phyloP scores from a whole-genome alignment of 306 rosid species.

The Cucumis hystrix region DNA sequence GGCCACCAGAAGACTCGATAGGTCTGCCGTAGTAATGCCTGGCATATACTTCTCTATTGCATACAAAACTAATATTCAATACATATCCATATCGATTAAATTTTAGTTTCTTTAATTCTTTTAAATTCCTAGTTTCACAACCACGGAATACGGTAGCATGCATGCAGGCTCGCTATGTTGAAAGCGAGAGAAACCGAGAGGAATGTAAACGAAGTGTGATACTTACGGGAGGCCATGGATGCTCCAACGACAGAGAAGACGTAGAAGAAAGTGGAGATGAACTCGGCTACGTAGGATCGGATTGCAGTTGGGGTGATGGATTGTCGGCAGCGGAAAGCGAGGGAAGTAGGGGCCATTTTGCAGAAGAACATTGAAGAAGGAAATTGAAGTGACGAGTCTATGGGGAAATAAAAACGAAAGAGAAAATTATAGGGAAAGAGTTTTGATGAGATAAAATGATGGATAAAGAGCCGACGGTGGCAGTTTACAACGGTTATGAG shows the following conservation, averaged over 20 bases:
- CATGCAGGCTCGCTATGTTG: neutral
- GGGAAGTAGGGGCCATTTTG: slow-evolving; percentile 40
- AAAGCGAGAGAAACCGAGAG: neutral
- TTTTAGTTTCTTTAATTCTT: too few species aligned
- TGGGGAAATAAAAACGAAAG: neutral
- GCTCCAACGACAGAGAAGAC: slow-evolving; percentile 55
- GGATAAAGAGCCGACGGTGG: neutral
- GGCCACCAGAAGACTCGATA: slow-evolving; percentile 36
- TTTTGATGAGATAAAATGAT: neutral
- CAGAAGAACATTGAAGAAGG: neutral
- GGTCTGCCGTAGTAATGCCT: slow-evolving; percentile 30
- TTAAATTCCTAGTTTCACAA: too few species aligned
- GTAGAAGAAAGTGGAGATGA: slow-evolving; percentile 77
- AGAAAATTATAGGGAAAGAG: neutral
- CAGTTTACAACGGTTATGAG: neutral
- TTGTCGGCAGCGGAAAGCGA: slow-evolving; percentile 34
- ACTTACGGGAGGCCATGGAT: slow-evolving; percentile 64
- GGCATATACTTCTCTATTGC: slow-evolving; percentile 57
- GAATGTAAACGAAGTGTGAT: neutral
- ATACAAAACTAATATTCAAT: neutral
- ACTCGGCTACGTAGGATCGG: slow-evolving; percentile 73
- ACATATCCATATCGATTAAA: neutral
- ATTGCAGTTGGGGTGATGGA: slow-evolving; percentile 46
- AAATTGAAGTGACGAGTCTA: neutral
- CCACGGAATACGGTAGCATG: too few species aligned